phyloP scores from a whole-genome alignment of 139 green algal genomes.

The Chlorella sp. region DNA sequence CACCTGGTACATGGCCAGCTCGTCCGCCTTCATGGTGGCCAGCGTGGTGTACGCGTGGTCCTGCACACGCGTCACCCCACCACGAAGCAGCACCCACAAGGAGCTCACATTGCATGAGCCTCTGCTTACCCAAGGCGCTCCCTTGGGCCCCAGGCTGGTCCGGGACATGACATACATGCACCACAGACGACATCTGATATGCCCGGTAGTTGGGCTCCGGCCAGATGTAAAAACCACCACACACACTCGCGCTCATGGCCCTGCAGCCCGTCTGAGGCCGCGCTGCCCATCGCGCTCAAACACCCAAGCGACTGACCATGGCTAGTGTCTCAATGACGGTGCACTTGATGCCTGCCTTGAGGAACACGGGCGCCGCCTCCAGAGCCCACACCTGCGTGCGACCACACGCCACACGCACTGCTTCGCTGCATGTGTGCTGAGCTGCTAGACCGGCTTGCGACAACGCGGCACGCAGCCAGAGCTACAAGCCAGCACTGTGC shows the following conservation, averaged over 20 bases:
- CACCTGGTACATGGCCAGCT: constrained; percentile 56
- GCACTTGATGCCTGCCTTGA: constrained; percentile 40
- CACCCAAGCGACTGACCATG: constrained; percentile 16
- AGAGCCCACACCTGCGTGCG: constrained; percentile 38
- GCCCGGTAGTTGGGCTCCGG: too few relatives aligned
- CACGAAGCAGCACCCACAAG: too few relatives aligned
- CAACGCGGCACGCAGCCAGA: too few relatives aligned
- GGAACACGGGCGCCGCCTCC: constrained; percentile 49
- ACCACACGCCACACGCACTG: too few relatives aligned
- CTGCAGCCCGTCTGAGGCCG: background rate
- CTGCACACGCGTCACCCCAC: constrained; percentile 3
- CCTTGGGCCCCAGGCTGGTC: background rate
- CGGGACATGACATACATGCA: constrained; percentile 3
- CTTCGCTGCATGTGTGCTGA: too few relatives aligned
- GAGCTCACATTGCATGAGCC: too few relatives aligned
- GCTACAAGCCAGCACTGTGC: too few relatives aligned
- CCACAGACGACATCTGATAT: background rate
- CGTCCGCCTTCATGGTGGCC: constrained; percentile 34
- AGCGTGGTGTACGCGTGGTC: constrained; percentile 53
- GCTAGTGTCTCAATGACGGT: constrained; percentile 50
- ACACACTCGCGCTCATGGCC: background rate
- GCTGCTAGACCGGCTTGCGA: too few relatives aligned
- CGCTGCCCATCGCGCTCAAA: background rate
- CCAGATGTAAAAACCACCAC: background rate
- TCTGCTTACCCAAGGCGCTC: background rate